Evolutionary conservation across 163 green algal species (phyloP).

Genomic region (Chlamydomonas reinhardtii): DNA sequence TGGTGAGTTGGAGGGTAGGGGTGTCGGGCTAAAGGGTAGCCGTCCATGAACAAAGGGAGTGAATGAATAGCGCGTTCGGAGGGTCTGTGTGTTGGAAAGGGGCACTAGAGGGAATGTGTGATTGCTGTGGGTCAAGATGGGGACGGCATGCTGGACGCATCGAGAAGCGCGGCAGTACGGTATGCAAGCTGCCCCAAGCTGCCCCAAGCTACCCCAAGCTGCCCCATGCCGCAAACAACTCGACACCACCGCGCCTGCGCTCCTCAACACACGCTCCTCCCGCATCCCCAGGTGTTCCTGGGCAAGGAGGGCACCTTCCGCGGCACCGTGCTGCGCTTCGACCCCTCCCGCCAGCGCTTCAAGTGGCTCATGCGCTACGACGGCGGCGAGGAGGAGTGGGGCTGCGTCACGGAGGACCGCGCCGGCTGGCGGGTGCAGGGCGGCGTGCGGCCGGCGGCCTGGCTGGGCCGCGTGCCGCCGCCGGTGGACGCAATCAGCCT

Average conservation of each 20-base stretch:
- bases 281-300: slow-evolving; percentile 5
- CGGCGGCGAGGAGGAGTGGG: slow-evolving; percentile 46
- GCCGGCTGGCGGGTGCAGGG: slow-evolving; percentile 29
- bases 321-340: slow-evolving; percentile 30
- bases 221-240: no score
- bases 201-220: no score
- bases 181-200: no score
- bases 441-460: slow-evolving; percentile 4
- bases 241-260: not conserved
- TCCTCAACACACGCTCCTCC: not conserved
- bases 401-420: slow-evolving; percentile 35
- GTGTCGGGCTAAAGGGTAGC: no score
- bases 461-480: slow-evolving; percentile 8
- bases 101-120: no score
- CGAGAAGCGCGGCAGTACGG: no score
- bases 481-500: slow-evolving; percentile 19
- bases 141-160: no score
- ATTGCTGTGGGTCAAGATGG: no score
- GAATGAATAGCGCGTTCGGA: no score
- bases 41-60: no score
- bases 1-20: slow-evolving; percentile 12
- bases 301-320: slow-evolving; percentile 28
- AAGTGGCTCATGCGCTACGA: slow-evolving; percentile 43
- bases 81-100: no score
- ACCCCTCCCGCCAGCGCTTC: slow-evolving; percentile 15